These are phyloP conservation scores for Calonectria hongkongensis DNA, from an alignment of 2,329 filamentous ascomycete species.

Conservation along the genomic window DNA sequence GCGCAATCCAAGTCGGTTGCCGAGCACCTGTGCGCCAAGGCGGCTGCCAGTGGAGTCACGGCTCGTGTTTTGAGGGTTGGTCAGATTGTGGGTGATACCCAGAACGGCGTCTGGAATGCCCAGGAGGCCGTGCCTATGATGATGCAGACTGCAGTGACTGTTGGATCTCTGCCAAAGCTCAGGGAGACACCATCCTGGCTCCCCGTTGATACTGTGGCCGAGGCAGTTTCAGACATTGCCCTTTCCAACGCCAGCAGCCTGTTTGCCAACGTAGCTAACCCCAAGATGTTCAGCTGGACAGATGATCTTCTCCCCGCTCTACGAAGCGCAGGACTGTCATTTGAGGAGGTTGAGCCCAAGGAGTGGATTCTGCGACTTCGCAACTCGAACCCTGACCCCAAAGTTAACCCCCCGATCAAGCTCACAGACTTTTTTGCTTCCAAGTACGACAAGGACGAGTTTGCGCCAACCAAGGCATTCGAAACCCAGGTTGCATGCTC, in stretches of 20 bases:
- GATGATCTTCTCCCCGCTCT: constrained; percentile 69
- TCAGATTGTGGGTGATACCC: constrained; percentile 69
- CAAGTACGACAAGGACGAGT: constrained; percentile 63
- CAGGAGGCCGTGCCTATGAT: constrained; percentile 72
- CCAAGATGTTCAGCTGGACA: constrained; percentile 69
- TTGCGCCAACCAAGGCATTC: constrained; percentile 65
- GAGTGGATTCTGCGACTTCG: constrained; percentile 66
- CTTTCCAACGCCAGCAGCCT: constrained; percentile 56
- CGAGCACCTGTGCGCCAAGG: constrained; percentile 61
- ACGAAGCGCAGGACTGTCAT: constrained; percentile 62
- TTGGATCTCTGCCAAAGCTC: constrained; percentile 67
- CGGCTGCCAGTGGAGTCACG: constrained; percentile 57
- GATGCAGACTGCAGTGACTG: constrained; percentile 66
- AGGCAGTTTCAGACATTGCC: constrained; percentile 62
- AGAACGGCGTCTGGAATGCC: constrained; percentile 69
- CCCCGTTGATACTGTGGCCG: constrained; percentile 65
- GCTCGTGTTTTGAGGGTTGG: constrained; percentile 67
- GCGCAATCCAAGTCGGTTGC: constrained; percentile 63
- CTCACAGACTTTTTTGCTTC: constrained; percentile 70
- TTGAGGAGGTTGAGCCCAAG: constrained; percentile 63
- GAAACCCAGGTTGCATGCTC: constrained; percentile 61
- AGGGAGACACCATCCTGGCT: constrained; percentile 66
- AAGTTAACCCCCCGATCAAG: constrained; percentile 70
- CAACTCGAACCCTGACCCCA: constrained; percentile 64
- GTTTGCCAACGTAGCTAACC: constrained; percentile 70